These are phyloP conservation scores for Teratosphaeria nubilosa DNA, from an alignment of 2,329 filamentous ascomycete species.

Conservation along the genomic window DNA sequence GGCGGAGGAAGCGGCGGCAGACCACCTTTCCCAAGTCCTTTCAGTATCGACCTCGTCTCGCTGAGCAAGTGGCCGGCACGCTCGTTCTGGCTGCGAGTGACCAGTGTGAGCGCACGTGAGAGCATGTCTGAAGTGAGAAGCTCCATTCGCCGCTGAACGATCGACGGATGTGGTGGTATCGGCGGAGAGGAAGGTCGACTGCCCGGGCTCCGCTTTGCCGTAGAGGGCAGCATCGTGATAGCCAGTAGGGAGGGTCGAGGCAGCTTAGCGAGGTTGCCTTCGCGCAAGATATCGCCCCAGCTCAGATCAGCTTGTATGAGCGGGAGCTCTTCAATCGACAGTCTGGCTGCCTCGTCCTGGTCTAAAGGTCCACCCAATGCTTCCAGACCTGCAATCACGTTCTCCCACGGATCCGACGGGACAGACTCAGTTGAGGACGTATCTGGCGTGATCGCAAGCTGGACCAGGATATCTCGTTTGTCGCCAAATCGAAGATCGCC, in stretches of 20 bases:
- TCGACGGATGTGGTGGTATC: constrained; percentile 87
- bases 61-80: constrained; percentile 83
- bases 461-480: constrained; percentile 87
- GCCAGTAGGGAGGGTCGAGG: constrained; percentile 83
- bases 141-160: constrained; percentile 96
- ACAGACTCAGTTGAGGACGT: constrained; percentile 70
- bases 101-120: constrained; percentile 78
- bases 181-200: constrained; percentile 52
- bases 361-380: constrained; percentile 82
- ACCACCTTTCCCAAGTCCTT: constrained; percentile 89
- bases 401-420: constrained; percentile 93
- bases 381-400: constrained; percentile 88
- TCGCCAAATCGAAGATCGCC: constrained; percentile 93
- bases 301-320: constrained; percentile 88
- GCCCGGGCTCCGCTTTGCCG: constrained; percentile 12
- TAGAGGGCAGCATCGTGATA: constrained; percentile 83
- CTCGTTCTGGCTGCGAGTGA: constrained; percentile 85
- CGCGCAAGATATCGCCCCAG: constrained; percentile 86
- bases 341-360: constrained; percentile 68
- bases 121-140: constrained; percentile 96
- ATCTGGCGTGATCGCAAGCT: constrained; percentile 85
- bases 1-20: constrained; percentile 71
- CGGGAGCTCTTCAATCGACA: constrained; percentile 89
- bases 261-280: constrained; percentile 75
- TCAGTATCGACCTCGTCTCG: constrained; percentile 89